Evolutionary conservation across 2,329 filamentous ascomycete species (phyloP).

Genomic region (Cladorrhinum sp.): DNA sequence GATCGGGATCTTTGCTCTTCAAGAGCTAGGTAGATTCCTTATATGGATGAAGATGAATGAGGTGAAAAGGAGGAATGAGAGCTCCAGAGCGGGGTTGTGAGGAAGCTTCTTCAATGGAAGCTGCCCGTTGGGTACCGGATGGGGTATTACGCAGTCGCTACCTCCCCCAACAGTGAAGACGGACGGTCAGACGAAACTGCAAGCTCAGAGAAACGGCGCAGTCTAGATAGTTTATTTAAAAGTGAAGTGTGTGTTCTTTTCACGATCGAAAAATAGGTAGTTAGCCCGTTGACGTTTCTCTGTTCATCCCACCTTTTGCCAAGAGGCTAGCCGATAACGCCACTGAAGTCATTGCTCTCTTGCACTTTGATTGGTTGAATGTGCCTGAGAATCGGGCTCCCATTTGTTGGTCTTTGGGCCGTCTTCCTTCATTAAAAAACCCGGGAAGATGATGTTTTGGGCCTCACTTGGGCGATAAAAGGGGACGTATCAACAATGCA

Average conservation of each 20-base stretch:
- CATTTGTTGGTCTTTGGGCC: neutral
- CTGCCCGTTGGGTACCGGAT: neutral
- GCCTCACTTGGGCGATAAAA: neutral
- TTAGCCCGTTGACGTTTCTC: neutral
- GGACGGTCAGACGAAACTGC: too few relatives aligned
- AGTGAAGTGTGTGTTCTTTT: neutral
- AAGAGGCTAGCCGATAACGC: conserved; percentile 6
- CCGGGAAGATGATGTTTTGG: neutral
- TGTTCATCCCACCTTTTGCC: neutral
- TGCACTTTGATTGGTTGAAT: neutral
- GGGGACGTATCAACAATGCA: neutral
- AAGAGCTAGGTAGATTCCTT: neutral
- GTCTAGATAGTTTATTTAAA: conserved; percentile 3
- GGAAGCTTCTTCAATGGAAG: neutral
- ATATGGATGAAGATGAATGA: too few relatives aligned
- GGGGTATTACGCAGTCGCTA: too few relatives aligned
- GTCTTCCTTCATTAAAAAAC: neutral
- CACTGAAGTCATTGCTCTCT: neutral
- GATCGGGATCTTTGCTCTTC: neutral
- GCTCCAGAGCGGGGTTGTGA: neutral
- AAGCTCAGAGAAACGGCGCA: too few relatives aligned
- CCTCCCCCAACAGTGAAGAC: too few relatives aligned
- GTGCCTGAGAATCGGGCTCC: neutral
- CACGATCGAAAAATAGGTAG: neutral
- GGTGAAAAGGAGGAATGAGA: neutral